Evolutionary conservation across 2,329 filamentous ascomycete genomes (phyloP).

Genomic region (Xylariaceae sp.): DNA sequence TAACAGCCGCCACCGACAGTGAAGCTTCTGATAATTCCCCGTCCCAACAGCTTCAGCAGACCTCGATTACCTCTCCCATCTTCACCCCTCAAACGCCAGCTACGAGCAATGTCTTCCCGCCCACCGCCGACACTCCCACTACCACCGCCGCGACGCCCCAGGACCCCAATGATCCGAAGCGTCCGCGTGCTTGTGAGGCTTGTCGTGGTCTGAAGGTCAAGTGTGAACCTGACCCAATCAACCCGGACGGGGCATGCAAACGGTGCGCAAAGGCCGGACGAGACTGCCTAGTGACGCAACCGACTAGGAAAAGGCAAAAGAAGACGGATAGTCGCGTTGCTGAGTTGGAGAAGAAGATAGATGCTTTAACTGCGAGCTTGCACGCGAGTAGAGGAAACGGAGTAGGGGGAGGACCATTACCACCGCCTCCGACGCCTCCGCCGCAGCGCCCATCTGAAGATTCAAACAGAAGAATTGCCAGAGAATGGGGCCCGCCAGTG

Average conservation of each 20-base stretch:
- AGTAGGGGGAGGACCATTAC: conserved; percentile 30
- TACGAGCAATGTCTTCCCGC: conserved; percentile 19
- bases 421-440: background rate
- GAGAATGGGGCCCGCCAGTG: conserved; percentile 35
- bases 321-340: conserved; percentile 90
- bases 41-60: no score
- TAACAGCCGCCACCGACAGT: no score
- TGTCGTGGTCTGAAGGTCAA: conserved; percentile 82
- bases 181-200: conserved; percentile 75
- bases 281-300: conserved; percentile 77
- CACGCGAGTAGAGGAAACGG: conserved; percentile 59
- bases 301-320: conserved; percentile 80
- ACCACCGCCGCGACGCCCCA: conserved; percentile 29
- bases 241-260: conserved; percentile 70
- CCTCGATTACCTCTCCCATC: background rate
- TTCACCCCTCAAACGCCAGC: conserved; percentile 37
- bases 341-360: conserved; percentile 91
- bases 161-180: conserved; percentile 62
- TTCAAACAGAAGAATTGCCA: conserved; percentile 8
- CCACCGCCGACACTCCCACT: conserved; percentile 29
- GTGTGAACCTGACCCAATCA: conserved; percentile 75
- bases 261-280: conserved; percentile 83
- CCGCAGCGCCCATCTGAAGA: background rate
- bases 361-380: conserved; percentile 81
- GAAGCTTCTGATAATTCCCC: background rate